Percentiles rank a stretch among this genome's conserved stretches.
Evolutionary conservation across 129 eudicot species (phyloP).

Genomic region (Helichrysum umbraculigerum): DNA sequence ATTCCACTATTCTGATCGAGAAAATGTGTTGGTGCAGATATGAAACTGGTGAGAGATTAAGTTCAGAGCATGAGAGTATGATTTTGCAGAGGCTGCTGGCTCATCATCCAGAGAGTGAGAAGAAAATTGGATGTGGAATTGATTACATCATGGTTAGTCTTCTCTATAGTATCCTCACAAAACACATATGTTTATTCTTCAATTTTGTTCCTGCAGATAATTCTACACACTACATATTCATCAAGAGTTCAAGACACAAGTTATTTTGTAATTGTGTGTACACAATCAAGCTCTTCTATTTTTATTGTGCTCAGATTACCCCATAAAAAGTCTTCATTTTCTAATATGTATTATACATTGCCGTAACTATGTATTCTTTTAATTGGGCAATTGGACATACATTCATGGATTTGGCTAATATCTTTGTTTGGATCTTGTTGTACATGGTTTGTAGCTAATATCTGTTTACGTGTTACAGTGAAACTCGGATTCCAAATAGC

Average conservation of each 20-base stretch:
- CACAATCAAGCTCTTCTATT: background rate
- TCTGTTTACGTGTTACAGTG: background rate
- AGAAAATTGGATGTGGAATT: constrained; percentile 82
- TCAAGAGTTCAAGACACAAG: background rate
- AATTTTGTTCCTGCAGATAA: background rate
- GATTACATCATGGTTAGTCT: constrained; percentile 69
- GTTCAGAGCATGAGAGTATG: constrained; percentile 60
- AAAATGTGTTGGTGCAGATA: constrained; percentile 41
- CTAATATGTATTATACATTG: too few relatives aligned
- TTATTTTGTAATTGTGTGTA: background rate
- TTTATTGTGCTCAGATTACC: background rate
- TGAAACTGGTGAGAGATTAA: constrained; percentile 65
- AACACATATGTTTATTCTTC: background rate
- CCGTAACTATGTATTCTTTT: background rate
- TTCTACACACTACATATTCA: background rate
- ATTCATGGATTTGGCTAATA: background rate
- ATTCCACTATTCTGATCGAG: too few relatives aligned
- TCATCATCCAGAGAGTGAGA: constrained; percentile 66
- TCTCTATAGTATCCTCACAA: constrained; percentile 8
- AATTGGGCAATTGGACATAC: background rate
- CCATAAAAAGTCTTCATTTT: too few relatives aligned
- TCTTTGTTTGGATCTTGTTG: background rate
- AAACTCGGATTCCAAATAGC: background rate
- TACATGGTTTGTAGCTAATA: background rate
- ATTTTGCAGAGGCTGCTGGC: constrained; percentile 69